Evolutionary conservation across 768 basidiomycete genomes (phyloP), one percentile per base, ranked within the genome.

Genomic region (Phylloporus scabripes): DNA sequence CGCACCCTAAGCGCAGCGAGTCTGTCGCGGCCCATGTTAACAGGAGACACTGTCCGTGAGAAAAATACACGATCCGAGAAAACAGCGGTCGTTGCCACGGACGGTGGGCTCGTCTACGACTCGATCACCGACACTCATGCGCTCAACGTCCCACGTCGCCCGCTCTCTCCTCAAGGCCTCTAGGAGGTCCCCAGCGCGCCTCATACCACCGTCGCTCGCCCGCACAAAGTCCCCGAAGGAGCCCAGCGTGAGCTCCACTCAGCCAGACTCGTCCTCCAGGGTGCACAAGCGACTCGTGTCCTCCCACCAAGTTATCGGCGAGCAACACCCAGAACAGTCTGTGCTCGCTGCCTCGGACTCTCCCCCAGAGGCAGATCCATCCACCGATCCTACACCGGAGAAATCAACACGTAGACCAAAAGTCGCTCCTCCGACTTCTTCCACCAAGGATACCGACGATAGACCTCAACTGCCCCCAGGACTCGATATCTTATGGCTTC

Each of bases 1-100:
- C 79, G 41, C 53, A 87, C 87, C 72, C 87, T 80, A 76, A 86
- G 80, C 51, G 85, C 87, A 60, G 87, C 90, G 55, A 94, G 81
- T 77, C 92, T 80, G 79, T 94, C 65, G 10, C 54, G 57, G 21
- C 58, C 89, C 79, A 91, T 82, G 58, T 24, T 26, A 17, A 31
- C 18, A 42, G 50, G 33, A 45, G 45, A 21, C 10, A 11, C 4
- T 33, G 23, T 9, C 24, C 45, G 44, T 51, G 39, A n/a, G 40
- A 43, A 36, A 42, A 28, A 37, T 12, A 39, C 11, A 28, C 28
- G 18, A 20, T 28, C 57, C 54, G 60, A 38, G 54, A 63, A 59
- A 33, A 43, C 37, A 36, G 8, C 7, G 34, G 26, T 17, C 50
- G 36, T 6, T 26, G 31, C 7, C 20, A 17, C 23, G 1, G 15